These are phyloP conservation scores for Prillingera fragicola DNA, from an alignment of 1,284 basidiomycete genomes.

Conservation along the genomic window DNA sequence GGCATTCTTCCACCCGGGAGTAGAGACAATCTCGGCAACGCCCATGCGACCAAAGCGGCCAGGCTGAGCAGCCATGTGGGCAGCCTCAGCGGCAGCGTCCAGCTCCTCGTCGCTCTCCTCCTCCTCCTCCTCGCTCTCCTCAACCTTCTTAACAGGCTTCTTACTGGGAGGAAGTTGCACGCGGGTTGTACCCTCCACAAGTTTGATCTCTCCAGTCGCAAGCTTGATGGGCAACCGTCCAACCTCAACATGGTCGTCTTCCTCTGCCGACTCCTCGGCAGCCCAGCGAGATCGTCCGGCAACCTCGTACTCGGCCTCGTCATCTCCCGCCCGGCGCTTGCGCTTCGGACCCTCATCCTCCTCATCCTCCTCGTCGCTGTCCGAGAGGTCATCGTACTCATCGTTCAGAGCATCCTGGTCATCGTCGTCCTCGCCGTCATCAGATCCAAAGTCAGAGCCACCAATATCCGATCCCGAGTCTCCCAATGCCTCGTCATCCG, in stretches of 20 bases:
- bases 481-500: no score
- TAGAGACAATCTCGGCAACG: slow-evolving; percentile 66
- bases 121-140: slow-evolving; percentile 49
- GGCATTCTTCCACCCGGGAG: slow-evolving; percentile 55
- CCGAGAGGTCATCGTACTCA: slow-evolving; percentile 15
- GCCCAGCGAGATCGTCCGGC: slow-evolving; percentile 31
- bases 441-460: slow-evolving; percentile 7
- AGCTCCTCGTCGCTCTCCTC: slow-evolving; percentile 50
- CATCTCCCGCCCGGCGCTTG: slow-evolving; percentile 25
- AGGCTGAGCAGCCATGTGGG: slow-evolving; percentile 37
- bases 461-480: slow-evolving; percentile 6
- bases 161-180: slow-evolving; percentile 49
- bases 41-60: slow-evolving; percentile 70
- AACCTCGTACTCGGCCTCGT: slow-evolving; percentile 43
- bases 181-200: slow-evolving; percentile 41
- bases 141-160: slow-evolving; percentile 36
- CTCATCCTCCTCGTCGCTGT: slow-evolving; percentile 16
- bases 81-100: slow-evolving; percentile 49
- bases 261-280: slow-evolving; percentile 22
- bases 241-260: slow-evolving; percentile 50
- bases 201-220: slow-evolving; percentile 65
- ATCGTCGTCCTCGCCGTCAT: slow-evolving; percentile 15
- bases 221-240: slow-evolving; percentile 79
- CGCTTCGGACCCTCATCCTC: slow-evolving; percentile 17
- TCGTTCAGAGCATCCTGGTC: slow-evolving; percentile 12